Evolutionary conservation across 495 filamentous ascomycete genomes (phyloP).

Genomic region (Xylaria cubensis): DNA sequence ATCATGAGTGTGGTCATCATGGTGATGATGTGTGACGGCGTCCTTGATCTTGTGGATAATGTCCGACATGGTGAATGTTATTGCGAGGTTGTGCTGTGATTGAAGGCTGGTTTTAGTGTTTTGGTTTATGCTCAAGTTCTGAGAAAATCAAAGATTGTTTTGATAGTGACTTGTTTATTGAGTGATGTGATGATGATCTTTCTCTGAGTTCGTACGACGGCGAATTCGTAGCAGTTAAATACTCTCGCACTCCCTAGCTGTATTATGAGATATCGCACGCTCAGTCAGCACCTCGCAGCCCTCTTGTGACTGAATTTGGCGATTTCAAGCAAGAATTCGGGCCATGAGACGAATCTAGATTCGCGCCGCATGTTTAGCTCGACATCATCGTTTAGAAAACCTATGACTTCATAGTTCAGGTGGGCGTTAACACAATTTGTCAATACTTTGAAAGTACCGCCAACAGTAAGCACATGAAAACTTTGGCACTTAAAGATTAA

Average conservation of each 20-base stretch:
- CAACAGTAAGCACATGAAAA: conserved; percentile 21
- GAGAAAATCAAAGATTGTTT: background rate
- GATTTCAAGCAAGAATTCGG: conserved; percentile 17
- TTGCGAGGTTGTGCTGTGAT: background rate
- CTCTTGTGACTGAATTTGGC: background rate
- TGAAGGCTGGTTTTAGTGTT: background rate
- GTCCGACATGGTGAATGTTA: conserved; percentile 15
- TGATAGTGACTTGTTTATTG: conserved; percentile 6
- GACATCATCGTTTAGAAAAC: conserved; percentile 11
- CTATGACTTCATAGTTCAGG: conserved; percentile 23
- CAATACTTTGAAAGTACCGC: conserved; percentile 1
- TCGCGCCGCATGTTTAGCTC: conserved; percentile 20
- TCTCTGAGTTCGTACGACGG: background rate
- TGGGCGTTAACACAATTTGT: conserved; percentile 13
- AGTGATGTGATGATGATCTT: background rate
- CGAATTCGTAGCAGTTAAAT: conserved; percentile 3
- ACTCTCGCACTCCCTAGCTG: background rate
- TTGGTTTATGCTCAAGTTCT: background rate
- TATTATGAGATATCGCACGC: background rate
- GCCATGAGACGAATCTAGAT: conserved; percentile 10
- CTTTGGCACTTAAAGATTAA: background rate
- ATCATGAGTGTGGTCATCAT: background rate
- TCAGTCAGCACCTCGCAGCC: conserved; percentile 21
- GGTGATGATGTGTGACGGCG: conserved; percentile 16
- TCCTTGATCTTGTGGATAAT: conserved; percentile 24